Base-by-base conservation (phyloP, 2,329 filamentous ascomycete species). In the Emericellopsis atlantica region DNA sequence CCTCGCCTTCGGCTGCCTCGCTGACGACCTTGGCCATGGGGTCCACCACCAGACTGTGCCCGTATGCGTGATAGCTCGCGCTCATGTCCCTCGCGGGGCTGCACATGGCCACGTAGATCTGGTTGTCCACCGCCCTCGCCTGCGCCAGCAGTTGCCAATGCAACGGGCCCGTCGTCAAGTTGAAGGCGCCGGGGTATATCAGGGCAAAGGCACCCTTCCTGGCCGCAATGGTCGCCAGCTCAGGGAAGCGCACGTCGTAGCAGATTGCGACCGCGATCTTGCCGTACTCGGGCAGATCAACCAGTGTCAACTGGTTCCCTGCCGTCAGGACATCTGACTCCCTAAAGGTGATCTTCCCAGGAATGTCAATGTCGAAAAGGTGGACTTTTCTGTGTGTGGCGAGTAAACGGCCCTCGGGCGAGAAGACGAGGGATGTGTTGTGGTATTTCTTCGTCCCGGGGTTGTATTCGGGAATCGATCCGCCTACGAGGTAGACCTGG, bases 321-420 rank as follows among this genome's bases (percentile, higher is more conserved):
- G 90, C 80, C 18, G 76, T 82, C 29, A 98, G 72, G 32, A 95
- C 87, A 46, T 95, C 89, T 40, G 81, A 88, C 64, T 98, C 92
- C 47, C 76, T 76, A 65, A 98, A 98, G 11, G 67, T 81, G 59
- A 98, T 95, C 66, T 89, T 89, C 46, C 88, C 90, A 1, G 92
- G 92, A 48, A 98, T 96, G 59, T 94, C 82, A 52, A 98, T 98
- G 63, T 96, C 92, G 61, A 98, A 98, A 35, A 98, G 73, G 62
- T 98, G 92, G 35, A 92, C 80, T 66, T 98, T 98, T 51, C 92
- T 78, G 60, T 96, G 89, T 3, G 80, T 85, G 6, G 79, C 86
- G n/a, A 98, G 70, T 38, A 95, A 69, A n/a, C 71, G 59, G 4
- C 92, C 92, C 9, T 71, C 65, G 0, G 88, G 89, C 0, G 71